Conservation (phyloP, 352 stramenopile species). For the Phytophthora parvispora region DNA sequence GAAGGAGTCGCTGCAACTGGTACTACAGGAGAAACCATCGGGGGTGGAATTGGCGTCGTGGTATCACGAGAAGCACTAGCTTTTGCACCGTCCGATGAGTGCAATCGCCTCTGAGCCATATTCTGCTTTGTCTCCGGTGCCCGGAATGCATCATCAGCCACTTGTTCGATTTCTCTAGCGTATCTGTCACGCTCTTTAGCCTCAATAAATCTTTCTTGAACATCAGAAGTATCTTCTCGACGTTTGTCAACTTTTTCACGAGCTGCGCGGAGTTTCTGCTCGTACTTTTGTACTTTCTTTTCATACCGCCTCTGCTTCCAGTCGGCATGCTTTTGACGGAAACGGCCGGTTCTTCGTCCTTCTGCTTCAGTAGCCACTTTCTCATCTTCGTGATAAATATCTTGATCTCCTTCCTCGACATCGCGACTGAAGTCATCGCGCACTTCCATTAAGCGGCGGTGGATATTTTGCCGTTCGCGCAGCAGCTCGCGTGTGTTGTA, state of each 20-base stretch:
- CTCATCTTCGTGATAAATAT: not conserved
- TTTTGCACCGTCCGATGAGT: slow-evolving; percentile 11
- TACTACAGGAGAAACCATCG: not conserved
- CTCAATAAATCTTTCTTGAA: slow-evolving; percentile 21
- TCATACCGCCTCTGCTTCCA: slow-evolving; percentile 31
- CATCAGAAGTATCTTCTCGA: slow-evolving; percentile 1
- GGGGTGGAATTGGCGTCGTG: not conserved
- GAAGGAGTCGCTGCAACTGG: not conserved
- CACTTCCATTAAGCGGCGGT: slow-evolving; percentile 17
- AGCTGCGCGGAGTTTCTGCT: slow-evolving; percentile 23
- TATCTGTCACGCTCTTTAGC: slow-evolving; percentile 41
- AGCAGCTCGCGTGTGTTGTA: not conserved
- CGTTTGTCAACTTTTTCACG: slow-evolving; percentile 21
- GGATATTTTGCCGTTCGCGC: slow-evolving; percentile 1
- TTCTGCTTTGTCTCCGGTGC: slow-evolving; percentile 8
- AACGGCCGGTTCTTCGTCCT: not conserved
- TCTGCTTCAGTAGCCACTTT: not conserved
- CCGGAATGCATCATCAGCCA: slow-evolving; percentile 26
- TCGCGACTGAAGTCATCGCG: not conserved
- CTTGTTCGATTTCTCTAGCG: slow-evolving; percentile 35
- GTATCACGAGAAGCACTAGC: slow-evolving; percentile 2
- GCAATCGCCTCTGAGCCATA: not conserved
- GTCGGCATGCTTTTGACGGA: slow-evolving; percentile 17
- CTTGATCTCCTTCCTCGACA: not conserved
- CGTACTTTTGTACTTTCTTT: slow-evolving; percentile 32